A percentile compares a stretch with the other conserved stretches of the same genome.
These are phyloP conservation scores for Pseudophaeomoniella oleicola DNA, from an alignment of 2,329 filamentous ascomycete genomes.

Conservation along the genomic window DNA sequence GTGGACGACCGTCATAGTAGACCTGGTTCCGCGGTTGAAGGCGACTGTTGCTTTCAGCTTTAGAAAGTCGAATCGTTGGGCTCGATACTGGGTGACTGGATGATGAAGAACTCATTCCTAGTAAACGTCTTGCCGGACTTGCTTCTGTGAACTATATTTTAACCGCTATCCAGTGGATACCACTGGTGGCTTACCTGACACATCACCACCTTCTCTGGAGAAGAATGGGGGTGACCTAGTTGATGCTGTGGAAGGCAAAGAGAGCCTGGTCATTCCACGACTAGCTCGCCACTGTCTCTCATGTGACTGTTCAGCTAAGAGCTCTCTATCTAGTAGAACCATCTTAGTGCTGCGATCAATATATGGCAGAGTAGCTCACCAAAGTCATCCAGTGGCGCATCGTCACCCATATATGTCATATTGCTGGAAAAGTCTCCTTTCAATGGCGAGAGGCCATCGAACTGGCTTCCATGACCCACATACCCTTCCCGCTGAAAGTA, in stretches of 20 bases:
- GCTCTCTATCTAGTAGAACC: conserved; percentile 6
- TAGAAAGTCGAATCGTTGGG: neutral
- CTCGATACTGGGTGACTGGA: neutral
- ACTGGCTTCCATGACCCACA: too few relatives aligned
- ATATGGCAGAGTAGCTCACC: too few relatives aligned
- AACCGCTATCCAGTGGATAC: too few relatives aligned
- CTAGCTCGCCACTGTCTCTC: neutral
- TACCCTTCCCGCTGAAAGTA: too few relatives aligned
- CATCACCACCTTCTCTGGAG: conserved; percentile 5
- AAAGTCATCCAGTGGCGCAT: conserved; percentile 9
- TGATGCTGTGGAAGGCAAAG: conserved; percentile 3
- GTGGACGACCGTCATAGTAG: neutral
- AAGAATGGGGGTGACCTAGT: conserved; percentile 5
- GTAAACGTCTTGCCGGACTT: too few relatives aligned
- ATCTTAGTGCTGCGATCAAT: too few relatives aligned
- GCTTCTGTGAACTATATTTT: too few relatives aligned
- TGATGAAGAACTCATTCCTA: neutral
- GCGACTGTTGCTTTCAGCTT: neutral
- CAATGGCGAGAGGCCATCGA: too few relatives aligned
- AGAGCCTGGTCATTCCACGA: conserved; percentile 1
- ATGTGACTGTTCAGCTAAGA: conserved; percentile 5
- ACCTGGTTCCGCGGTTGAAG: neutral
- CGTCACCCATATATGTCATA: neutral
- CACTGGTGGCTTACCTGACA: conserved; percentile 9
- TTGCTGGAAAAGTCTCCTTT: too few relatives aligned